phyloP scores from a whole-genome alignment of 2,329 filamentous ascomycete species.

The Ophiostoma angusticollis region DNA sequence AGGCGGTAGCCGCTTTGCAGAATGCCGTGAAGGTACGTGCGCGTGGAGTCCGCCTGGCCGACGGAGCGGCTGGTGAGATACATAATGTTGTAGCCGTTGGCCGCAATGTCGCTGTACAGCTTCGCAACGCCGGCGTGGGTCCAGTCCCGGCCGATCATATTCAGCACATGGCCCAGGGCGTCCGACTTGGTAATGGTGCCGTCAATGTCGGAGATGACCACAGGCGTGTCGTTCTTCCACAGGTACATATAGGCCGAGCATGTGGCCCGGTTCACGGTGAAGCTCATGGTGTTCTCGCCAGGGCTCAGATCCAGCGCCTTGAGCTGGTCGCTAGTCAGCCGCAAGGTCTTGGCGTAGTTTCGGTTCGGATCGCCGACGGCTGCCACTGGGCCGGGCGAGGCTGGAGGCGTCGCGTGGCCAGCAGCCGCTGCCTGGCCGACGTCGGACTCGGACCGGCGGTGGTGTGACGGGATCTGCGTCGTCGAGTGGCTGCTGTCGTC shows the following conservation, averaged over 20 bases:
- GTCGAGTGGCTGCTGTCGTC: constrained; percentile 56
- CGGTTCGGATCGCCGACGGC: constrained; percentile 53
- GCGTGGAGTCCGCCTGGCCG: constrained; percentile 81
- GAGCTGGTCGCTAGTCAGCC: constrained; percentile 88
- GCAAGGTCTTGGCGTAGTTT: constrained; percentile 93
- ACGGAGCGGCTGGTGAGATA: constrained; percentile 92
- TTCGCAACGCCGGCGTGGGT: constrained; percentile 95
- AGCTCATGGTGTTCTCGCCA: constrained; percentile 88
- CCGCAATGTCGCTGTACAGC: constrained; percentile 86
- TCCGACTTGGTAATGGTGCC: constrained; percentile 98
- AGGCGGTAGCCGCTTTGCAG: constrained; percentile 75
- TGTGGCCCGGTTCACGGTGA: constrained; percentile 89
- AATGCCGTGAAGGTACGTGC: constrained; percentile 81
- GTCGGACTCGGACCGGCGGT: constrained; percentile 56
- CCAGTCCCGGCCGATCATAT: constrained; percentile 96
- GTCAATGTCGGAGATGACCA: constrained; percentile 97
- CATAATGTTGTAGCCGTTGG: constrained; percentile 97
- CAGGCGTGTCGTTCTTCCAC: constrained; percentile 81
- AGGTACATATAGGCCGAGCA: constrained; percentile 89
- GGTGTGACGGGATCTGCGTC: constrained; percentile 33
- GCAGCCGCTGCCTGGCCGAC: constrained; percentile 36
- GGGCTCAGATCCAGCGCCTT: constrained; percentile 70
- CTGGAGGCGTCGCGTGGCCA: constrained; percentile 52
- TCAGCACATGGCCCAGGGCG: constrained; percentile 83
- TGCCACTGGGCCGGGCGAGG: constrained; percentile 52